These are phyloP conservation scores for Fusarium drepaniforme DNA, from an alignment of 2,329 filamentous ascomycete species.

Conservation along the genomic window DNA sequence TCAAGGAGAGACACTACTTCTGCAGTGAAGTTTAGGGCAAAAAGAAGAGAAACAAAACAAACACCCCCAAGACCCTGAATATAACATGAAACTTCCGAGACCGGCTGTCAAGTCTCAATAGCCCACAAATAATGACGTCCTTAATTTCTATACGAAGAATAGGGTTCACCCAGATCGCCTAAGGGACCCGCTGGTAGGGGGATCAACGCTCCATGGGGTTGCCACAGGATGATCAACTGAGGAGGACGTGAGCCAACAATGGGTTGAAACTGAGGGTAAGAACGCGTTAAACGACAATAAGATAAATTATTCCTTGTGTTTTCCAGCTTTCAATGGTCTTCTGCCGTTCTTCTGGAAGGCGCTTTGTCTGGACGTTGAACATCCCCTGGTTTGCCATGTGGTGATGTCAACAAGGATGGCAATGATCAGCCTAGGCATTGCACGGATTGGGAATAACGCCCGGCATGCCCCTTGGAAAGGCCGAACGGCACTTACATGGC, in stretches of 20 bases:
- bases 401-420: neutral
- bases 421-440: neutral
- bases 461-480: neutral
- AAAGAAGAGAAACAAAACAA: neutral
- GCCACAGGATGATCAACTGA: neutral
- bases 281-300: fast-evolving
- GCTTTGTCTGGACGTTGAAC: neutral
- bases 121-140: neutral
- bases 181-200: neutral
- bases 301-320: neutral
- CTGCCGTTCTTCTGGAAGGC: neutral
- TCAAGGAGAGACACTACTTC: neutral
- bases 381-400: neutral
- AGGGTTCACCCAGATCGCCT: neutral
- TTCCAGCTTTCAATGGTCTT: too few relatives aligned
- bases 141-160: conserved; percentile 6
- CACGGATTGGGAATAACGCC: neutral
- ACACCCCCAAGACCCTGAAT: neutral
- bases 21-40: neutral
- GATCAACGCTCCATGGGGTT: neutral
- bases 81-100: neutral
- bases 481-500: neutral
- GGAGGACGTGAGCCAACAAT: neutral
- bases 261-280: neutral
- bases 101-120: neutral